Base-by-base conservation (phyloP, 1,284 basidiomycete species). In the Kwoniella shivajii region DNA sequence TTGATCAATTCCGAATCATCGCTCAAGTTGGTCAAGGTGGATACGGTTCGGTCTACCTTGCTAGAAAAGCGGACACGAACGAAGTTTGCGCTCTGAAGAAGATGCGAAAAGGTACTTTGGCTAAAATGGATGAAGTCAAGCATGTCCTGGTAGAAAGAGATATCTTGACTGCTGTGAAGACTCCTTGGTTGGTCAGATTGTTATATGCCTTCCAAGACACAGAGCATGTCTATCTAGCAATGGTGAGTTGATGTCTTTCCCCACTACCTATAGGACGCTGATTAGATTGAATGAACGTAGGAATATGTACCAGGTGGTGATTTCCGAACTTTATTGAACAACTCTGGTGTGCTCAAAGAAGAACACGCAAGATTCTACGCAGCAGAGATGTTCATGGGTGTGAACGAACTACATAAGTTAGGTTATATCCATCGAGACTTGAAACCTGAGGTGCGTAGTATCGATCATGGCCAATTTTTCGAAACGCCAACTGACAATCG, bases 251-350 rank as follows among this genome's bases (percentile, higher is more conserved):
- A 34, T 30, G 22, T 6, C n/a, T 1, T 33, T 39, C n/a, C 27
- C 33, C 24, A 38, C 39, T 44, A 41, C 20, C 13, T 20, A 9
- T 0, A 9, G 14, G n/a, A 24, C 34, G 46, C 36, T 50, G 37
- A 18, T n/a, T 7, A 18, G 11, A 9, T 34, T 4, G 14, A 9
- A 6, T 38, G 24, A 50, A 27, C 31, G 29, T 14, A 80, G 79
- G 96, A 99, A 82, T 97, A 95, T 73, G 93, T 97, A 13, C 93
- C 93, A 1, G 93, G 93, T 34, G 93, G 93, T 50, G 93, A 97
- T 74, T 96, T 97, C 81, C 84, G 94, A 9, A 97, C 93, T 0
- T 83, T 97, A 33, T 83, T 97, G 47, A 97, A 96, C 80, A 97
- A 96, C 74, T 93, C 92, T 0, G 94, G 93, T 31, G 92, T 96